phyloP scores from a whole-genome alignment of 2,329 filamentous ascomycete genomes.

The Neonectria sp. region DNA sequence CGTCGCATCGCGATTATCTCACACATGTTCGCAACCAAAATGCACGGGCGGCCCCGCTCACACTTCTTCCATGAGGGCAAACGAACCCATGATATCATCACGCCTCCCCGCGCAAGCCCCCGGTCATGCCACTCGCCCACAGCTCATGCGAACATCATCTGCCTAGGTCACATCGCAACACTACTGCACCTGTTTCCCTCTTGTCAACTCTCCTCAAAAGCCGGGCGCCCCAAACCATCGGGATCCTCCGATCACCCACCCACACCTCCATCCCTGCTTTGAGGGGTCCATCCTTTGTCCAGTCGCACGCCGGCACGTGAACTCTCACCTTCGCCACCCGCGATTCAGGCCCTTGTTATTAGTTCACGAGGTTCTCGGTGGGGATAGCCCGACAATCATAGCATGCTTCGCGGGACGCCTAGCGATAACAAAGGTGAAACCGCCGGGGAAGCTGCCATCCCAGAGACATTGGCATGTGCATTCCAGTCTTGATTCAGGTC shows the following conservation, averaged over 20 bases:
- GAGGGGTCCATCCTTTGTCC: neutral
- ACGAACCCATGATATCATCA: slow-evolving; percentile 48
- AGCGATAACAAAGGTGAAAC: slow-evolving; percentile 9
- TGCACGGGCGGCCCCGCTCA: neutral
- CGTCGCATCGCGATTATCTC: too few relatives aligned
- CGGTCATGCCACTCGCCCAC: slow-evolving; percentile 42
- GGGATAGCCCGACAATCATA: neutral
- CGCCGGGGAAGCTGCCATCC: neutral
- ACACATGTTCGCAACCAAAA: neutral
- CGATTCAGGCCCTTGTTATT: neutral
- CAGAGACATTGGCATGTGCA: slow-evolving; percentile 14
- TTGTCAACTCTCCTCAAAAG: neutral
- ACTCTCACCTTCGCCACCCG: neutral
- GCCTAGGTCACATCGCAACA: slow-evolving; percentile 28
- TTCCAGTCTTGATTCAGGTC: slow-evolving; percentile 29
- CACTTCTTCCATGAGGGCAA: slow-evolving; percentile 26
- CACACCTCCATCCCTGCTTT: neutral
- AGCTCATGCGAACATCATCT: slow-evolving; percentile 41
- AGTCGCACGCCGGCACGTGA: slow-evolving; percentile 14
- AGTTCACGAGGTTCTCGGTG: neutral
- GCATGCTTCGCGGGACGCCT: neutral
- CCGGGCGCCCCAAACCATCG: slow-evolving; percentile 28
- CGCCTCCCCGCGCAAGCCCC: slow-evolving; percentile 38
- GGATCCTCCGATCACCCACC: slow-evolving; percentile 37
- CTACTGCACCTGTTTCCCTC: slow-evolving; percentile 14